Base-by-base conservation (phyloP, 148 eudicot genomes). In the Camellia lanceoleosa region DNA sequence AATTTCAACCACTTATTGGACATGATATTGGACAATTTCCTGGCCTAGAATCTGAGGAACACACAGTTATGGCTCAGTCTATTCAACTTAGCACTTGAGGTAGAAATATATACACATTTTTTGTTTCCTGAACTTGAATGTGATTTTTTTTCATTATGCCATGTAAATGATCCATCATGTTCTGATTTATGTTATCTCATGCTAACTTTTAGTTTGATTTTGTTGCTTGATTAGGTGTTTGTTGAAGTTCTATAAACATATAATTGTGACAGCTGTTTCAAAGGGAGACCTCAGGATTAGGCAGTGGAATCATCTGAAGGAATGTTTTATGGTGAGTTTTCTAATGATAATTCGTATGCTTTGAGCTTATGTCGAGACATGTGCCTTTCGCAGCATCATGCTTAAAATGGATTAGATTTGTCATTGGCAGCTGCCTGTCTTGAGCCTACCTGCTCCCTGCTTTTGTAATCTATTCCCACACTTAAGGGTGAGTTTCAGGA, bases 1-100 rank as follows among this genome's bases (percentile, higher is more conserved):
- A 92, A 77, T 93, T 93, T 78, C 89, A 80, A 46, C 90, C 79
- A 62, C 86, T 95, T 66, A 68, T 79, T 52, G 98, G 94, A 77
- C 79, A 87, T 71, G 98, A 93, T 79, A 95, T 93, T 75, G 98
- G 98, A 60, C 94, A 92, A 80, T 95, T 95, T 83, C 98, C 97
- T n/a, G 97, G 94, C 64, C 69, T 89, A 52, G 84, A 85, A 70
- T 78, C 82, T 19, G 63, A 76, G 62, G 82, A 77, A 62, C 80
- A 63, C 54, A 64, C 54, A 51, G 15, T 23, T 23, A 78, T 79
- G 73, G 77, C 87, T 70, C 64, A 69, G 68, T 77, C 79, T 5
- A 43, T 81, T 54, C 87, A 81, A 72, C 73, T 84, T 81, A 43
- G 83, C 77, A 62, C 82, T 11, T 83, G 42, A 83, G 15, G 38